Evolutionary conservation across 495 filamentous ascomycete genomes (phyloP).

Genomic region (Friedmanniomyces simplex): DNA sequence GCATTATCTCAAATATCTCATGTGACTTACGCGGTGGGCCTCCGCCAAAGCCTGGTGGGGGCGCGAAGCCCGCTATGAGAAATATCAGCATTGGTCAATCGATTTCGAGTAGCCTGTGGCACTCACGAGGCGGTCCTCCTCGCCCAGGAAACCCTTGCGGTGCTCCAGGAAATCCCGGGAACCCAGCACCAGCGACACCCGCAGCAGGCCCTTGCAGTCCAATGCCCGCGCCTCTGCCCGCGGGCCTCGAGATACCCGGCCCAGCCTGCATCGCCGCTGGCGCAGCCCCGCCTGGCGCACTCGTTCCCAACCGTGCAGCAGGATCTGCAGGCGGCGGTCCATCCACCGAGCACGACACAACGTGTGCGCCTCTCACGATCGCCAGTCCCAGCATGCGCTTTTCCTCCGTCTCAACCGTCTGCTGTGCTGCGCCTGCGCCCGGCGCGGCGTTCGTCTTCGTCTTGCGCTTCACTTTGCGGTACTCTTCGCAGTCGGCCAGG

Average conservation of each 20-base stretch:
- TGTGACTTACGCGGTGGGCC: slow-evolving; percentile 48
- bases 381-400: slow-evolving; percentile 92
- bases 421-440: slow-evolving; percentile 35
- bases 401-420: slow-evolving; percentile 71
- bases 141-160: slow-evolving; percentile 68
- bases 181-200: slow-evolving; percentile 72
- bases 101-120: not conserved
- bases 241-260: slow-evolving; percentile 82
- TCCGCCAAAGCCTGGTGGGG: slow-evolving; percentile 41
- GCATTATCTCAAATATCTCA: not conserved
- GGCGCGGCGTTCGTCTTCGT: slow-evolving; percentile 60
- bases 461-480: slow-evolving; percentile 88
- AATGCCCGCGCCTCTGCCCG: slow-evolving; percentile 79
- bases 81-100: not conserved
- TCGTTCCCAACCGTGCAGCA: slow-evolving; percentile 73
- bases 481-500: slow-evolving; percentile 97
- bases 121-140: slow-evolving; percentile 47
- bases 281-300: slow-evolving; percentile 55
- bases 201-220: slow-evolving; percentile 84
- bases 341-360: slow-evolving; percentile 89
- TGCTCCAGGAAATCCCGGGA: slow-evolving; percentile 52
- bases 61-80: slow-evolving; percentile 38
- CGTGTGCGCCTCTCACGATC: slow-evolving; percentile 86
- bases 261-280: slow-evolving; percentile 63
- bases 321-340: slow-evolving; percentile 94